Percentiles rank a stretch among this genome's conserved stretches.
These are phyloP conservation scores for Centella asiatica DNA, from an alignment of 129 eudicot genomes.

Conservation along the genomic window DNA sequence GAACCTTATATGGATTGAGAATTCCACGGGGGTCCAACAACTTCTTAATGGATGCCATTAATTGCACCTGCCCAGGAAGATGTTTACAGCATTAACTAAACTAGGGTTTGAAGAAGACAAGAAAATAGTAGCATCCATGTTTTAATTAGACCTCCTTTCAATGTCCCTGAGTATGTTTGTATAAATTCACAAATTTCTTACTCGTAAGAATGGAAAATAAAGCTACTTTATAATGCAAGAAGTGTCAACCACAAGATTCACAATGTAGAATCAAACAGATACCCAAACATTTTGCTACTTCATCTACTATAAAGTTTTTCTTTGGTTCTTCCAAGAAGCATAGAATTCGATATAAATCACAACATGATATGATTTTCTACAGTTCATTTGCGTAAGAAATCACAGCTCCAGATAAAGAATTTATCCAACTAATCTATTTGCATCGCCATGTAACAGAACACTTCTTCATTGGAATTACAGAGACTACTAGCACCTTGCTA, in stretches of 20 bases:
- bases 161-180: neutral
- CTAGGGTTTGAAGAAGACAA: neutral
- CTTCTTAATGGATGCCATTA: slow-evolving; percentile 89
- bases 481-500: too few relatives aligned
- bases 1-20: slow-evolving; percentile 92
- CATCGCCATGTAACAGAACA: neutral
- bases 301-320: too few relatives aligned
- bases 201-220: too few relatives aligned
- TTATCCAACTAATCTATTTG: neutral
- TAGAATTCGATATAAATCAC: neutral
- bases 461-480: neutral
- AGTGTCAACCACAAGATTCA: too few relatives aligned
- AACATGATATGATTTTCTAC: neutral
- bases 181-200: neutral
- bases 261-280: neutral
- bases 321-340: neutral
- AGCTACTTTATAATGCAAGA: too few relatives aligned
- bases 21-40: slow-evolving; percentile 80
- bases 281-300: neutral
- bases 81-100: neutral
- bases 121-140: neutral
- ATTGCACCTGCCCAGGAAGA: slow-evolving; percentile 48
- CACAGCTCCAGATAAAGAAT: neutral
- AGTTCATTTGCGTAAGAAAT: neutral
- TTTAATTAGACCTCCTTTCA: neutral